These are phyloP conservation scores for Talaromyces sp. DNA, from an alignment of 2,329 filamentous ascomycete species.

Conservation along the genomic window DNA sequence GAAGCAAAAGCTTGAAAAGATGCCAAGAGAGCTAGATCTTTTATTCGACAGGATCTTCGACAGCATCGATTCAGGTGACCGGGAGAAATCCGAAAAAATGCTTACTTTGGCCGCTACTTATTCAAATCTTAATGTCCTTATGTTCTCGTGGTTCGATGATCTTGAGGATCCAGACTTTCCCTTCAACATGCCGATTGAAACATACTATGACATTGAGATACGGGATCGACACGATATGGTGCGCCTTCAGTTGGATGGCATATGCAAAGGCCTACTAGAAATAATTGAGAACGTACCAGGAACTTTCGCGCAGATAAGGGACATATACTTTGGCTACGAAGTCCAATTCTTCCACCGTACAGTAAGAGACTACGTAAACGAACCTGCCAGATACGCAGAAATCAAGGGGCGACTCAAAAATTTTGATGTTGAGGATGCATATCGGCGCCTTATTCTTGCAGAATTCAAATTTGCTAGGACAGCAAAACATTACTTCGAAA, in stretches of 20 bases:
- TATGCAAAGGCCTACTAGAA: constrained; percentile 10
- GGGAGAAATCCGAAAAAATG: constrained; percentile 12
- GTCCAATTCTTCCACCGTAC: constrained; percentile 14
- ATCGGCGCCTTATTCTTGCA: not conserved
- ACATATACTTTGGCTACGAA: not conserved
- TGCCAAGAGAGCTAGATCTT: constrained; percentile 21
- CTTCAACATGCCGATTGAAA: not conserved
- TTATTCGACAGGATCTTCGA: constrained; percentile 23
- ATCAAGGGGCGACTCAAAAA: not conserved
- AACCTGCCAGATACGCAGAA: not conserved
- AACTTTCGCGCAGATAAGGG: not conserved
- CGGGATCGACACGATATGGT: not conserved
- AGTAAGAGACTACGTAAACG: not conserved
- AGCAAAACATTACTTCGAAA: not conserved
- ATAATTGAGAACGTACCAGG: not conserved
- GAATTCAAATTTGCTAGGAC: not conserved
- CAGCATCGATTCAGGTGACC: constrained; percentile 18
- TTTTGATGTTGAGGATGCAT: not conserved
- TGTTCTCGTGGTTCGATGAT: constrained; percentile 13
- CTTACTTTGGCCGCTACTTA: constrained; percentile 4
- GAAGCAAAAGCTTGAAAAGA: constrained; percentile 16
- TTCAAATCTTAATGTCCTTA: not conserved
- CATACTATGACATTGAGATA: not conserved
- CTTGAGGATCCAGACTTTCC: constrained; percentile 5
- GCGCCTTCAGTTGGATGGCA: not conserved